Conservation (phyloP, 1,284 basidiomycete species). For the Earliella scabrosa region DNA sequence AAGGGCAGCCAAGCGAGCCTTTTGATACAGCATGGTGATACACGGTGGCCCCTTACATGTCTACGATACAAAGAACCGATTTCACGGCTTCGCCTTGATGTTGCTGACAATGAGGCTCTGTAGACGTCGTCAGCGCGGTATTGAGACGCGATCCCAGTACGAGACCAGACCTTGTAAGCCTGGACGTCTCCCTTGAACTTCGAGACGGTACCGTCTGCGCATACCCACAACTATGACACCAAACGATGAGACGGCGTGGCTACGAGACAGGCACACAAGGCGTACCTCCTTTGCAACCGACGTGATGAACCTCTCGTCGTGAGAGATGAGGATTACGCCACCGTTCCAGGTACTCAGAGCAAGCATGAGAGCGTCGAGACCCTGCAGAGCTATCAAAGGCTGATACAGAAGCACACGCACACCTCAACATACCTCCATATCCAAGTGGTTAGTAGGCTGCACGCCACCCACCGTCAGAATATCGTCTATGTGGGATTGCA, state of each 20-base stretch:
- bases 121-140: conserved; percentile 12
- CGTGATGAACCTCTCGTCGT: conserved; percentile 94
- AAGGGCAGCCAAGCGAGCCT: neutral
- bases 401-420: conserved; percentile 13
- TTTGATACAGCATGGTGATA: neutral
- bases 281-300: conserved; percentile 76
- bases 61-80: neutral
- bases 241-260: neutral
- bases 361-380: conserved; percentile 93
- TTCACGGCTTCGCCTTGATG: conserved; percentile 53
- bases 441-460: conserved; percentile 96
- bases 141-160: neutral
- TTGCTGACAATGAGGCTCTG: conserved; percentile 83
- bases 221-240: conserved; percentile 79
- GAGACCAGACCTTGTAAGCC: conserved; percentile 77
- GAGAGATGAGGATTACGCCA: conserved; percentile 93
- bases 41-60: conserved; percentile 1
- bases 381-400: conserved; percentile 43
- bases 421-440: conserved; percentile 71
- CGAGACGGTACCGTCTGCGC: conserved; percentile 80
- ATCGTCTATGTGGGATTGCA: neutral
- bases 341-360: conserved; percentile 93
- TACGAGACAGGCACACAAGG: neutral
- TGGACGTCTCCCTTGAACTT: conserved; percentile 93
- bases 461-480: neutral